Base-by-base conservation (phyloP, 2,329 filamentous ascomycete genomes). In the Xylariaceae sp. region DNA sequence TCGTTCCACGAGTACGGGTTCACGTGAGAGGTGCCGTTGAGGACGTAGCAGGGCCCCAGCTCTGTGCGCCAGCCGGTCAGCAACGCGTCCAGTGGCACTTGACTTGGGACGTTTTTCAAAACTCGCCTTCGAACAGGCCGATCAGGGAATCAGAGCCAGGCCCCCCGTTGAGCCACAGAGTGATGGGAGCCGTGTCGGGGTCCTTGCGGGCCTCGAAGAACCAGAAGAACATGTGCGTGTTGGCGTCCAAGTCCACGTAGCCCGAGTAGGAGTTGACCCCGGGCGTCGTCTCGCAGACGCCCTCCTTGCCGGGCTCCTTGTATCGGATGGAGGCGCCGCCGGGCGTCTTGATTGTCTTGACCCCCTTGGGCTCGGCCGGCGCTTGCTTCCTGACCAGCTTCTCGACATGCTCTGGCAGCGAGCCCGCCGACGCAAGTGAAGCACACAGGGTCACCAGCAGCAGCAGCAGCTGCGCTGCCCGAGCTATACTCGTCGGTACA, bases 141-240 rank as follows among this genome's bases (percentile, higher is more conserved):
- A 72, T 60, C 60, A 76, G 64, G 16, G 67, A 72, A 47, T 68
- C 71, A 23, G 61, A 64, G 15, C 72, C 72, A 5, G 72, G 72
- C 4, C 72, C 72, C 16, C 72, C 72, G 49, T 73, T 75, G 22
- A 76, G 67, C 50, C 51, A 53, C 3, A 53, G 28, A 1, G 50
- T 65, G 3, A 53, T 29, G 0, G 50, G 50, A 2, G 65, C 57
- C 42, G 61, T 52, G 42, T 73, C 50, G 0, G 67, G 63, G 25
- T 63, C 59, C 19, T 61, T 49, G 14, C 65, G 55, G 3, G 60
- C 59, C 35, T 59, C 60, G 43, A 67, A 58, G 39, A 67, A 67
- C 63, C 63, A 67, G 51, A 67, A 67, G 52, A 67, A 67, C 66
- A 55, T 53, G 18, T 55, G 50, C 3, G 49, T 52, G 7, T 49